These are phyloP conservation scores for Notholithocarpus densiflorus DNA, from an alignment of 306 rosid species.

Conservation along the genomic window DNA sequence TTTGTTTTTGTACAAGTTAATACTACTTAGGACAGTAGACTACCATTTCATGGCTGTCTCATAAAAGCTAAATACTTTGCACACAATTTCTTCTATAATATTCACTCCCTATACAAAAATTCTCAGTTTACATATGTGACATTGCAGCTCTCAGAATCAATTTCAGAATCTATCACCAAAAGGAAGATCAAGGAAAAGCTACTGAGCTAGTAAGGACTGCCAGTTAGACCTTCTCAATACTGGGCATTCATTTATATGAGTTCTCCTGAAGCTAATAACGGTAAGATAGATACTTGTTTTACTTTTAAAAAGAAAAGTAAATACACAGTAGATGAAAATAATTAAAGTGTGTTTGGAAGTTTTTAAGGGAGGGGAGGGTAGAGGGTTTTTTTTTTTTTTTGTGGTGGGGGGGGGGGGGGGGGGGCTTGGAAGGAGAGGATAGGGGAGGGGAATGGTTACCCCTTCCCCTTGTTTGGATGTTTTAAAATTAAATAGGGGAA, in stretches of 20 bases:
- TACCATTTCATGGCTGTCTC: neutral
- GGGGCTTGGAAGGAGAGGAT: too few species aligned
- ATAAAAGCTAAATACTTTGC: neutral
- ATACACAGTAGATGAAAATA: too few species aligned
- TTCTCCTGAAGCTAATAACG: neutral
- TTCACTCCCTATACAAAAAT: neutral
- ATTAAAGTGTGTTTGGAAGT: too few species aligned
- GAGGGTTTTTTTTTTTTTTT: too few species aligned
- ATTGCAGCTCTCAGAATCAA: neutral
- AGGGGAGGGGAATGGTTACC: too few species aligned
- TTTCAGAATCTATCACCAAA: neutral
- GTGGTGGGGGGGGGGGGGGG: too few species aligned
- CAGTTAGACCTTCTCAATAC: neutral
- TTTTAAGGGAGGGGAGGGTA: too few species aligned
- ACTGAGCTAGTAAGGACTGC: neutral
- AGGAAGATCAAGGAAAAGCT: neutral
- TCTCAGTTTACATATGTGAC: neutral
- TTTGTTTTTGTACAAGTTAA: too few species aligned
- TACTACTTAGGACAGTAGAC: neutral
- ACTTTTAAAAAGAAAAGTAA: too few species aligned
- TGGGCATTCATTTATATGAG: neutral
- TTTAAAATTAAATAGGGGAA: too few species aligned
- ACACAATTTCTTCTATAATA: neutral
- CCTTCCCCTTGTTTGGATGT: too few species aligned
- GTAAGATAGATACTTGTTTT: too few species aligned